These are phyloP conservation scores for Wickerhamiella dianesei DNA, from an alignment of 805 yeast species.

Conservation along the genomic window DNA sequence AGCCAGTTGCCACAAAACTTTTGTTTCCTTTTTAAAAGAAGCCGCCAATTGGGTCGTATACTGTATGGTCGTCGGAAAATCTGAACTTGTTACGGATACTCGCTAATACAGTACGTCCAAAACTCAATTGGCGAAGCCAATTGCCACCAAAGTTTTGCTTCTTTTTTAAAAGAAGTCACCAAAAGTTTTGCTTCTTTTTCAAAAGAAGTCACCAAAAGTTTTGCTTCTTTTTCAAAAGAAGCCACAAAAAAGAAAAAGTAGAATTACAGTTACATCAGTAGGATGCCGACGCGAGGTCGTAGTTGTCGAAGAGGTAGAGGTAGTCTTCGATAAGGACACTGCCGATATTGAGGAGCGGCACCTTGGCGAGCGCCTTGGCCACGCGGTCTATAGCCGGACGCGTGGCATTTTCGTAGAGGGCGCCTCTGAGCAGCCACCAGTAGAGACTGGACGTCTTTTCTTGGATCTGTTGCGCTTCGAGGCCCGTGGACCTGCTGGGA, in stretches of 20 bases:
- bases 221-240: too few relatives aligned
- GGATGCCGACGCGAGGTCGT: conserved; percentile 24
- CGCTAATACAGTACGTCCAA: too few relatives aligned
- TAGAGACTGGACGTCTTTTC: conserved; percentile 21
- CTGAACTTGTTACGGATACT: too few relatives aligned
- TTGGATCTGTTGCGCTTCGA: conserved; percentile 25
- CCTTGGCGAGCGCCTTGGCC: conserved; percentile 16
- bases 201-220: too few relatives aligned
- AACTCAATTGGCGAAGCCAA: too few relatives aligned
- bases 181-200: too few relatives aligned
- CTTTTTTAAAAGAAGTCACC: too few relatives aligned
- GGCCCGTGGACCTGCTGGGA: conserved; percentile 5
- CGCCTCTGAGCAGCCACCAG: conserved; percentile 31
- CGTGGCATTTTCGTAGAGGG: conserved; percentile 25
- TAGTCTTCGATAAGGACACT: conserved; percentile 27
- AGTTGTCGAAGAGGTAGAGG: conserved; percentile 27
- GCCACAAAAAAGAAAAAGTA: background rate
- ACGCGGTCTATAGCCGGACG: conserved; percentile 22
- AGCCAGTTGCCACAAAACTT: too few relatives aligned
- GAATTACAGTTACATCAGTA: background rate
- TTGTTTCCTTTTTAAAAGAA: too few relatives aligned
- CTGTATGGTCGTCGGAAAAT: too few relatives aligned
- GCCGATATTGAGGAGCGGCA: conserved; percentile 25
- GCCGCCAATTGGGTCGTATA: too few relatives aligned
- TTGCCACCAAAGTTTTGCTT: too few relatives aligned